phyloP scores from a whole-genome alignment of 2,329 filamentous ascomycete genomes.

The Stagonosporopsis vannaccii region DNA sequence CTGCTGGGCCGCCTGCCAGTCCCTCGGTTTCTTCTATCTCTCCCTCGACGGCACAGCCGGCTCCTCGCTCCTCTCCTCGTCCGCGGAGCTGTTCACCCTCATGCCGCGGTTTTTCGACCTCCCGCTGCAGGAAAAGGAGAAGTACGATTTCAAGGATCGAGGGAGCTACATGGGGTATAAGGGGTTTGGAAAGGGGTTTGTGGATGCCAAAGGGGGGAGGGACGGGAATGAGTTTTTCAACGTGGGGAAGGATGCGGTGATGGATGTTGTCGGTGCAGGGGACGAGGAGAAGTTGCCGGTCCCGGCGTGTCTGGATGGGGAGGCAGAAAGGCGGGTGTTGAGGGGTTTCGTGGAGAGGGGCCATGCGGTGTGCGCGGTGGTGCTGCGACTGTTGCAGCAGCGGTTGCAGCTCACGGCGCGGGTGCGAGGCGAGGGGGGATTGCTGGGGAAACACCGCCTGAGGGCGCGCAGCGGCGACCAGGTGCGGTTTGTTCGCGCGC shows the following conservation, averaged over 20 bases:
- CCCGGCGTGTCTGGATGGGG: neutral
- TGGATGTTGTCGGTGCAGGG: slow-evolving; percentile 48
- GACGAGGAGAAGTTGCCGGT: neutral
- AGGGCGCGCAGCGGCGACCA: slow-evolving; percentile 57
- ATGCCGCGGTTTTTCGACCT: slow-evolving; percentile 58
- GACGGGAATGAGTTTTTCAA: slow-evolving; percentile 65
- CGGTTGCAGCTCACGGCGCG: slow-evolving; percentile 49
- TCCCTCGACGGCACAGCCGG: slow-evolving; percentile 54
- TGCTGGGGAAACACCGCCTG: slow-evolving; percentile 58
- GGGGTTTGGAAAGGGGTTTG: slow-evolving; percentile 55
- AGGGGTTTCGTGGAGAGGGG: slow-evolving; percentile 55
- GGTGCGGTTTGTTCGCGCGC: slow-evolving; percentile 61
- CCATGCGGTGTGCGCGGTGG: slow-evolving; percentile 55
- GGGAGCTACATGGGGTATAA: slow-evolving; percentile 62
- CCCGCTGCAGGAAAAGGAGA: slow-evolving; percentile 59
- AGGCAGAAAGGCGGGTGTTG: slow-evolving; percentile 32
- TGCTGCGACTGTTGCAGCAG: slow-evolving; percentile 56
- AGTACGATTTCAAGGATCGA: slow-evolving; percentile 61
- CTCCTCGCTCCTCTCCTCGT: slow-evolving; percentile 48
- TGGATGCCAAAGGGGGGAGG: slow-evolving; percentile 58
- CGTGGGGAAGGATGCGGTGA: slow-evolving; percentile 62
- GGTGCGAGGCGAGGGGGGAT: slow-evolving; percentile 41
- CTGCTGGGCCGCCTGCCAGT: slow-evolving; percentile 53
- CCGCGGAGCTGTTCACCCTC: slow-evolving; percentile 56
- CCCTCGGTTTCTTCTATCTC: slow-evolving; percentile 66